Evolutionary conservation across 164 flowering plant genomes (phyloP).

Genomic region (Magnolia changhungtana): DNA sequence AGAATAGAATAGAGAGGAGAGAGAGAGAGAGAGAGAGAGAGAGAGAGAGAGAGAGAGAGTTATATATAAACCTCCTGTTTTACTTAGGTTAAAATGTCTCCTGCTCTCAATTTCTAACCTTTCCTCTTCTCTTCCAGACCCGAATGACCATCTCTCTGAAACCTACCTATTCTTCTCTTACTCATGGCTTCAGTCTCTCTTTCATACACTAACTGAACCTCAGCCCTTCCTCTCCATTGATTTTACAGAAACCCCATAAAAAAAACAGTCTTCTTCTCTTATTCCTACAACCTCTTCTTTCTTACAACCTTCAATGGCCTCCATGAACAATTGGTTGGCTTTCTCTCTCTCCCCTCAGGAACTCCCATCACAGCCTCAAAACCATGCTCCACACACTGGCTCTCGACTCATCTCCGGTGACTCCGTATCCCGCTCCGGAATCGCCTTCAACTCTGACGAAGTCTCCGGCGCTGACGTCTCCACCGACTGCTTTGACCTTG

Average conservation of each 20-base stretch:
- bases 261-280: background rate
- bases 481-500: constrained; percentile 60
- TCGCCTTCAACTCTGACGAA: constrained; percentile 34
- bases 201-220: background rate
- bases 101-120: constrained; percentile 25
- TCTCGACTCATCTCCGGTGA: constrained; percentile 10
- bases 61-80: constrained; percentile 29
- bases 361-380: constrained; percentile 28
- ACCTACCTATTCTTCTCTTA: constrained; percentile 7
- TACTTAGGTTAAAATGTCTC: constrained; percentile 39
- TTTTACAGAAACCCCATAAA: constrained; percentile 34
- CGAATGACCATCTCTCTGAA: constrained; percentile 21
- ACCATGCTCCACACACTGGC: constrained; percentile 24
- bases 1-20: constrained; percentile 16
- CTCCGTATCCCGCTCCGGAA: constrained; percentile 5
- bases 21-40: constrained; percentile 16
- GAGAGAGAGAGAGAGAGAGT: constrained; percentile 27
- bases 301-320: constrained; percentile 31
- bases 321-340: constrained; percentile 88
- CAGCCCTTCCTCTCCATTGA: constrained; percentile 1
- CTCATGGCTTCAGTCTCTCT: constrained; percentile 3
- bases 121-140: constrained; percentile 29
- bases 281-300: background rate
- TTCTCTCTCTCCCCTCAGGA: constrained; percentile 85
- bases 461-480: constrained; percentile 1